A percentile compares a stretch with the other conserved stretches of the same genome.
These are phyloP conservation scores for Artomyces pyxidatus DNA, from an alignment of 768 basidiomycete genomes.

Conservation along the genomic window DNA sequence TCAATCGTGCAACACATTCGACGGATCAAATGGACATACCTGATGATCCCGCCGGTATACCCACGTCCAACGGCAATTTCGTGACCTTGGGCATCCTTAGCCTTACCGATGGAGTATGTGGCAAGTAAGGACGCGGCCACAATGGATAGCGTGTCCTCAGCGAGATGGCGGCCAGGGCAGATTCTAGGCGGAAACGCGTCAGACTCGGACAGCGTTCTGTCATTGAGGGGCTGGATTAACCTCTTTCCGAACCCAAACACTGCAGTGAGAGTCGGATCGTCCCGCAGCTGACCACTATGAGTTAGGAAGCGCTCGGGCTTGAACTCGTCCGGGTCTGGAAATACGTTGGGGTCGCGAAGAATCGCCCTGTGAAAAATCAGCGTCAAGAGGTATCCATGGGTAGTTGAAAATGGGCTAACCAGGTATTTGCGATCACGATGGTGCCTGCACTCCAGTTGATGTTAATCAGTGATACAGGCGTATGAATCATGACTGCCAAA, in stretches of 20 bases:
- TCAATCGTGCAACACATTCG: too few species aligned
- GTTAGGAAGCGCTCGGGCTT: constrained; percentile 39
- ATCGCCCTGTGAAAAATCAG: constrained; percentile 31
- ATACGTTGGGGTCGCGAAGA: constrained; percentile 37
- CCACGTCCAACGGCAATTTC: constrained; percentile 19
- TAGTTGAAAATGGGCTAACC: constrained; percentile 32
- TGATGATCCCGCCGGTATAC: constrained; percentile 20
- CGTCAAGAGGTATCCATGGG: neutral
- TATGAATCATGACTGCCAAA: too few species aligned
- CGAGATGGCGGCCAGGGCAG: constrained; percentile 23
- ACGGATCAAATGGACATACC: too few species aligned
- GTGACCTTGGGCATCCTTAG: constrained; percentile 14
- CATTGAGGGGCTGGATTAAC: neutral
- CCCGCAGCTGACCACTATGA: neutral
- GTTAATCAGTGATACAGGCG: too few species aligned
- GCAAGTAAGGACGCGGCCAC: constrained; percentile 19
- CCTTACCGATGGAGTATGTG: constrained; percentile 19
- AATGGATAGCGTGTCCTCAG: constrained; percentile 22
- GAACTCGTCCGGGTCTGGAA: constrained; percentile 37
- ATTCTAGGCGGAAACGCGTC: constrained; percentile 10
- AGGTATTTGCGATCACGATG: constrained; percentile 56
- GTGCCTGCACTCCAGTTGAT: too few species aligned
- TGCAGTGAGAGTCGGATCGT: neutral
- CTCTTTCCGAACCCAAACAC: constrained; percentile 11
- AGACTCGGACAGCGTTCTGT: neutral